phyloP scores from a whole-genome alignment of 2,329 filamentous ascomycete species.

The Sclerotinia trifoliorum region DNA sequence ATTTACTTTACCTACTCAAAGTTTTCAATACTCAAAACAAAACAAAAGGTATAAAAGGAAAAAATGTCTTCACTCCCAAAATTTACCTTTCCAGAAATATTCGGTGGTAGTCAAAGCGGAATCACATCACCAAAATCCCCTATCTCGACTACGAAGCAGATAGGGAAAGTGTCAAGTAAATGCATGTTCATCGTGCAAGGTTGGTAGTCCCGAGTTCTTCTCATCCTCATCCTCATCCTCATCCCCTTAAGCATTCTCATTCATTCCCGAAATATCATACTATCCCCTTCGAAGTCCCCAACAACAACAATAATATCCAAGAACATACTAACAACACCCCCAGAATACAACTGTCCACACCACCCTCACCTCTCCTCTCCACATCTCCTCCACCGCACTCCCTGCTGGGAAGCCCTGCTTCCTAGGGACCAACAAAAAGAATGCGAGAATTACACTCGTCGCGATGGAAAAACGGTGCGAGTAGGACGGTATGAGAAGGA shows the following conservation, averaged over 20 bases:
- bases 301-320: too few relatives aligned
- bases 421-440: not conserved
- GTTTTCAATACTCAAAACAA: not conserved
- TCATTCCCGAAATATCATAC: too few relatives aligned
- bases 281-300: too few relatives aligned
- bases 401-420: not conserved
- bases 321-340: not conserved
- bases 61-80: not conserved
- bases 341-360: not conserved
- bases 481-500: not conserved
- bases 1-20: not conserved
- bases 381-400: not conserved
- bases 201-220: not conserved
- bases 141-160: not conserved
- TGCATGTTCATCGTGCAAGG: not conserved
- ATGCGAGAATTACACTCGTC: not conserved
- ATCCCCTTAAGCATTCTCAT: not conserved
- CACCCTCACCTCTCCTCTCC: not conserved
- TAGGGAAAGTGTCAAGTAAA: not conserved
- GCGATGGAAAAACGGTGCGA: not conserved
- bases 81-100: not conserved
- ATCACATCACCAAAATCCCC: not conserved
- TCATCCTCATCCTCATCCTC: too few relatives aligned
- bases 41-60: not conserved
- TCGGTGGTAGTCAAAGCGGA: not conserved